phyloP scores from a whole-genome alignment of 208 protist genomes.

The Tritrichomonas foetus region DNA sequence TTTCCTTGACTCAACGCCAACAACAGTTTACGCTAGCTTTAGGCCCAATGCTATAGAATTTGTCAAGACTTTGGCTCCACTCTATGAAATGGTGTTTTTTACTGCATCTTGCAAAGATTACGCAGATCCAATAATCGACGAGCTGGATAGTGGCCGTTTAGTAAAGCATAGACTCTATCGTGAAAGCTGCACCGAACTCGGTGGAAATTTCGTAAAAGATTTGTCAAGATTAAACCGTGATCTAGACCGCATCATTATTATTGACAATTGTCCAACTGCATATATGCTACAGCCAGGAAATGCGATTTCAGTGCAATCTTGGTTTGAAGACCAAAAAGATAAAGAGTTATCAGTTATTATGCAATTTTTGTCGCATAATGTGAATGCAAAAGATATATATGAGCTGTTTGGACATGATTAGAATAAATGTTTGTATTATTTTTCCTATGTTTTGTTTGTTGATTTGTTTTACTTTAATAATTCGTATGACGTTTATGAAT shows the following conservation, averaged over 20 bases:
- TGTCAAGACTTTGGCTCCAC: background rate
- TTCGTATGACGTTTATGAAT: too few relatives aligned
- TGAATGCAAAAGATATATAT: background rate
- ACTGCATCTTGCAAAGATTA: background rate
- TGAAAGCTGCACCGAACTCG: background rate
- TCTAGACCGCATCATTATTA: background rate
- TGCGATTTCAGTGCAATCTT: background rate
- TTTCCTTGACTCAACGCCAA: too few relatives aligned
- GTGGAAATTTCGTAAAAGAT: slow-evolving; percentile 15
- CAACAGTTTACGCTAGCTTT: background rate
- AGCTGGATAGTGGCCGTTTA: background rate
- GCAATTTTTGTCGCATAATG: background rate
- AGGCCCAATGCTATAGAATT: background rate
- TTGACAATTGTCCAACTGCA: background rate
- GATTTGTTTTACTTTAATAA: too few relatives aligned
- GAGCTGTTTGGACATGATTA: background rate
- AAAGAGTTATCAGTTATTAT: background rate
- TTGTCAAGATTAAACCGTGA: background rate
- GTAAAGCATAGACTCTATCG: background rate
- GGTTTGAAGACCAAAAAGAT: background rate
- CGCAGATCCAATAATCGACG: background rate
- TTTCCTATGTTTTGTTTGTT: too few relatives aligned
- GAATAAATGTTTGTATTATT: too few relatives aligned
- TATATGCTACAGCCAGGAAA: slow-evolving; percentile 1
- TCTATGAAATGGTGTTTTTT: background rate